phyloP scores from a whole-genome alignment of 352 stramenopile genomes.

The Pythium coloratum region DNA sequence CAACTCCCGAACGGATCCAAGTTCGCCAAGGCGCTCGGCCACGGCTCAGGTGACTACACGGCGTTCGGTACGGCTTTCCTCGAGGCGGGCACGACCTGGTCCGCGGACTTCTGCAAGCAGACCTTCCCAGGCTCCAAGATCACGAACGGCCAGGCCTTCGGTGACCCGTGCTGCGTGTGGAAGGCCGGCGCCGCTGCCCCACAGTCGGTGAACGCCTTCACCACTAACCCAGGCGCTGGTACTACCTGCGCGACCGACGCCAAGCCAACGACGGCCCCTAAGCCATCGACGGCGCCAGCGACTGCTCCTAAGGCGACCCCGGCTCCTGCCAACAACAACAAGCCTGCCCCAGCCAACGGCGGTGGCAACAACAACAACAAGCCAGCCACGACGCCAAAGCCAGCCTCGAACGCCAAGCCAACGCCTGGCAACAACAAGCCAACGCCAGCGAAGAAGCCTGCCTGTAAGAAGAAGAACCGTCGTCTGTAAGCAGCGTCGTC shows the following conservation, averaged over 20 bases:
- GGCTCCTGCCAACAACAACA: constrained; percentile 2
- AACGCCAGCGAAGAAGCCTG: constrained; percentile 8
- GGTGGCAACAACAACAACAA: constrained; percentile 17
- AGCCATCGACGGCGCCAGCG: neutral
- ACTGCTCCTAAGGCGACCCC: neutral
- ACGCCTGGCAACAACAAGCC: constrained; percentile 9
- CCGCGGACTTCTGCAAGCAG: constrained; percentile 31
- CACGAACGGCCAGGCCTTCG: constrained; percentile 60
- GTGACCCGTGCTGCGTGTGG: constrained; percentile 55
- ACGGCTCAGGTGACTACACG: constrained; percentile 13
- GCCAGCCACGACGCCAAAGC: constrained; percentile 6
- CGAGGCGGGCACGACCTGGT: constrained; percentile 33
- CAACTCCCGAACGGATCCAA: constrained; percentile 25
- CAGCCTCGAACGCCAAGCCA: neutral
- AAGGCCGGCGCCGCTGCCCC: constrained; percentile 20
- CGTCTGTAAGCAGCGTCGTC: constrained; percentile 9
- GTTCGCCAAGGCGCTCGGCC: constrained; percentile 19
- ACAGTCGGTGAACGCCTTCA: constrained; percentile 19
- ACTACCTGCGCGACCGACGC: constrained; percentile 13
- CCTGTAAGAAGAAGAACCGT: constrained; percentile 13
- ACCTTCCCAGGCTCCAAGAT: constrained; percentile 38
- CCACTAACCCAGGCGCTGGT: constrained; percentile 16
- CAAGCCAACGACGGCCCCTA: neutral
- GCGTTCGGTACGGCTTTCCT: constrained; percentile 34
- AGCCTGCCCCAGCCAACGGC: constrained; percentile 3